phyloP scores from a whole-genome alignment of 768 basidiomycete genomes.

The Rhodotorula babjevae region DNA sequence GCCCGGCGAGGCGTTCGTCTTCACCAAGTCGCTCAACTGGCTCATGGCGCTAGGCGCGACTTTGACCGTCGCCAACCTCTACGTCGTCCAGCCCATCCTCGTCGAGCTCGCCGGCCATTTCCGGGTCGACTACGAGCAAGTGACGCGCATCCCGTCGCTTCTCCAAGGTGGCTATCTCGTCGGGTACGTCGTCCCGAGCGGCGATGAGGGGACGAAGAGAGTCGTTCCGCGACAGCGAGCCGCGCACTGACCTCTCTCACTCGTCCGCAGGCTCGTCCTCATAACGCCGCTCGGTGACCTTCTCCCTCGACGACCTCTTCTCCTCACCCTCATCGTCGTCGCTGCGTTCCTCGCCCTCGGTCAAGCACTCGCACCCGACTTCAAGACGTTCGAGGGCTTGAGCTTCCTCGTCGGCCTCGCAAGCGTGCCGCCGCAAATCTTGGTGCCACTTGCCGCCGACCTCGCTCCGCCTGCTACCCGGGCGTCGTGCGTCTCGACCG shows the following conservation, averaged over 20 bases:
- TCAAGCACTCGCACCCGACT: slow-evolving; percentile 53
- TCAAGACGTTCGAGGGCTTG: slow-evolving; percentile 58
- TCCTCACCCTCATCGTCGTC: slow-evolving; percentile 53
- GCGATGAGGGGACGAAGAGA: too few relatives aligned
- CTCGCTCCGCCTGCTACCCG: slow-evolving; percentile 70
- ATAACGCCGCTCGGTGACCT: slow-evolving; percentile 79
- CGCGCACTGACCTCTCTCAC: background rate
- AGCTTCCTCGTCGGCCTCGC: slow-evolving; percentile 44
- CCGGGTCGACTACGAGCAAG: slow-evolving; percentile 3
- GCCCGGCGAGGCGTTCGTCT: slow-evolving; percentile 40
- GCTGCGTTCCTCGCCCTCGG: slow-evolving; percentile 57
- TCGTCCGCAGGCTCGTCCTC: slow-evolving; percentile 57
- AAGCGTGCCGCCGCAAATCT: slow-evolving; percentile 43
- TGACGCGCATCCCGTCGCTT: slow-evolving; percentile 8
- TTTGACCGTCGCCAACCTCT: slow-evolving; percentile 42
- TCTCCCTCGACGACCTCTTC: slow-evolving; percentile 48
- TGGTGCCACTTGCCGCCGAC: slow-evolving; percentile 72
- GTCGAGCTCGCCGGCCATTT: slow-evolving; percentile 21
- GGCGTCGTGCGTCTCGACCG: slow-evolving; percentile 67
- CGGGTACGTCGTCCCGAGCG: slow-evolving; percentile 12
- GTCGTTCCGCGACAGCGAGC: too few relatives aligned
- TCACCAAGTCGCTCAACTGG: slow-evolving; percentile 40
- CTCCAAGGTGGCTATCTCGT: slow-evolving; percentile 23
- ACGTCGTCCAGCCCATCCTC: slow-evolving; percentile 45
- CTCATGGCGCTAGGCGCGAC: slow-evolving; percentile 46